Evolutionary conservation across 2,329 filamentous ascomycete species (phyloP).

Genomic region (Coleophoma cylindrospora): DNA sequence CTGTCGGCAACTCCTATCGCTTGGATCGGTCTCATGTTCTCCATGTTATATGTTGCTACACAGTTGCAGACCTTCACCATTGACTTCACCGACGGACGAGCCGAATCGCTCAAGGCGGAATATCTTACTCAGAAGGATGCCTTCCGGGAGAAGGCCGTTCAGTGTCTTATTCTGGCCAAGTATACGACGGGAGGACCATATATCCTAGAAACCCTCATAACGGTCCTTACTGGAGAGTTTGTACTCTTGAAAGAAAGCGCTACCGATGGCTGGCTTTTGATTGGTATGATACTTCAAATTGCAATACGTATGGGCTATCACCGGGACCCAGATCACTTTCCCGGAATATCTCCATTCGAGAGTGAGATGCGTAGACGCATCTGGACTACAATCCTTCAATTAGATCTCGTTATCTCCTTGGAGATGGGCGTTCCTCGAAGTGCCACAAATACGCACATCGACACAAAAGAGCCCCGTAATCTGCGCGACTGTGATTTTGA

Average conservation of each 20-base stretch:
- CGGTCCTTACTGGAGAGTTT: constrained; percentile 16
- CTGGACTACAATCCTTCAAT: constrained; percentile 49
- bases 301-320: constrained; percentile 55
- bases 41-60: constrained; percentile 18
- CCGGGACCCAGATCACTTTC: constrained; percentile 43
- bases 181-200: constrained; percentile 23
- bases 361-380: constrained; percentile 59
- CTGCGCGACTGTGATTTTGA: constrained; percentile 34
- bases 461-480: constrained; percentile 33
- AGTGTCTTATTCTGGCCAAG: constrained; percentile 23
- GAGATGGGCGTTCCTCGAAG: constrained; percentile 61
- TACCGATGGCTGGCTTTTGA: constrained; percentile 17
- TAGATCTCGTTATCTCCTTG: constrained; percentile 47
- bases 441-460: constrained; percentile 30
- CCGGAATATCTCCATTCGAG: constrained; percentile 43
- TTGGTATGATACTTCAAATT: constrained; percentile 24
- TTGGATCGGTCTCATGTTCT: constrained; percentile 20
- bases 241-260: constrained; percentile 15
- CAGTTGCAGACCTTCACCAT: constrained; percentile 21
- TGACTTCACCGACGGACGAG: constrained; percentile 16
- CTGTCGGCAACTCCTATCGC: constrained; percentile 14
- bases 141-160: constrained; percentile 23
- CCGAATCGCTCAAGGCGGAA: constrained; percentile 18
- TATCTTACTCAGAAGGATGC: constrained; percentile 19
- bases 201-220: constrained; percentile 22